Conservation (phyloP, 2,329 filamentous ascomycete species). For the Diaporthe citri region DNA sequence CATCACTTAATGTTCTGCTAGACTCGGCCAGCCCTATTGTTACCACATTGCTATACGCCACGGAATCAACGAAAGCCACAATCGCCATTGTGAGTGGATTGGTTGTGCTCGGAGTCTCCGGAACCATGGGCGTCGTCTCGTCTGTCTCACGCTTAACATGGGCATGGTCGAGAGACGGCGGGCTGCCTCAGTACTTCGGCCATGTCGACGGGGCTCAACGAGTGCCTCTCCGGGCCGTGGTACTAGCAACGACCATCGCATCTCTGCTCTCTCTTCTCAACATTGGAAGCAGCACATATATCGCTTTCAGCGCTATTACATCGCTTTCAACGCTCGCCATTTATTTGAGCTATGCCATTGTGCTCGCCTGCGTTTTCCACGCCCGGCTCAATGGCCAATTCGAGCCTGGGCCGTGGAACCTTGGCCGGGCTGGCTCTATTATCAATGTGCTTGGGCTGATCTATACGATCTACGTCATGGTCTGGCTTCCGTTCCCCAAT, state of each 20-base stretch:
- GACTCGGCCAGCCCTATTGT: constrained; percentile 55
- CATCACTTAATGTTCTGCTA: constrained; percentile 51
- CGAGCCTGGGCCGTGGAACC: constrained; percentile 38
- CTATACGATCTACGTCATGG: constrained; percentile 39
- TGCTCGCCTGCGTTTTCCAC: constrained; percentile 39
- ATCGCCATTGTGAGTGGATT: constrained; percentile 56
- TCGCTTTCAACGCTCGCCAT: constrained; percentile 49
- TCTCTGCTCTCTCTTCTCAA: constrained; percentile 53
- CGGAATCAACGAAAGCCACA: constrained; percentile 53
- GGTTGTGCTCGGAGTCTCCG: constrained; percentile 53
- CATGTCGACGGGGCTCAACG: constrained; percentile 48
- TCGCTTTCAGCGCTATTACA: constrained; percentile 55
- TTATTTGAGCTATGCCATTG: constrained; percentile 42
- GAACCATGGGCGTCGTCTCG: constrained; percentile 57
- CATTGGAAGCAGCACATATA: constrained; percentile 51
- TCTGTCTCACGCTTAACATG: constrained; percentile 62
- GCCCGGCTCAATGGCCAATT: constrained; percentile 23
- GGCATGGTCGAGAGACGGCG: constrained; percentile 63
- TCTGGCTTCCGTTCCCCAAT: constrained; percentile 40
- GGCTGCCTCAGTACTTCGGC: constrained; percentile 41
- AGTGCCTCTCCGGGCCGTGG: constrained; percentile 54
- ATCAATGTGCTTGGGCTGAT: constrained; percentile 40
- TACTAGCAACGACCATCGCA: constrained; percentile 50
- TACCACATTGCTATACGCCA: constrained; percentile 55
- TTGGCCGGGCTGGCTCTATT: constrained; percentile 31